Evolutionary conservation across 306 rosid genomes (phyloP).

Genomic region (Corylus avellana): DNA sequence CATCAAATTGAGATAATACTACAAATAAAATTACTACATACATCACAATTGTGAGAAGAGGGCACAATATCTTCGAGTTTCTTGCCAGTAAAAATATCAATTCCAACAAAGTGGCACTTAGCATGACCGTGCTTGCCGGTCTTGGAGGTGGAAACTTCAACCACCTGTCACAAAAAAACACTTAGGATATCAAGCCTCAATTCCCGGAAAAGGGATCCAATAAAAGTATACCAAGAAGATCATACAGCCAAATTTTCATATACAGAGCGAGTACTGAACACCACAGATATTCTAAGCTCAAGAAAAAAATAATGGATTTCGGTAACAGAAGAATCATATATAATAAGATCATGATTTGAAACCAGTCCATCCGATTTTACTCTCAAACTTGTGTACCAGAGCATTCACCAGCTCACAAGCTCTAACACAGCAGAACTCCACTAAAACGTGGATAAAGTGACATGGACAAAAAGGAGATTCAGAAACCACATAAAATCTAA

Average conservation of each 20-base stretch:
- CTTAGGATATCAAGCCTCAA: neutral
- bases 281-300: neutral
- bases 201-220: neutral
- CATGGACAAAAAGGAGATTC: too few species aligned
- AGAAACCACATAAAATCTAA: too few species aligned
- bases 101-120: conserved; percentile 75
- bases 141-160: conserved; percentile 48
- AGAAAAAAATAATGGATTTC: neutral
- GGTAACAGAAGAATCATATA: too few species aligned
- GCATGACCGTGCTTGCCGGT: conserved; percentile 62
- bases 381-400: too few species aligned
- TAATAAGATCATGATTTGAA: too few species aligned
- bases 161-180: conserved; percentile 22
- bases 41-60: conserved; percentile 80
- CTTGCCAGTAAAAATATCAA: conserved; percentile 68
- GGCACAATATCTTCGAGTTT: conserved; percentile 78
- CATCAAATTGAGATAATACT: neutral
- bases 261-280: neutral
- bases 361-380: too few species aligned
- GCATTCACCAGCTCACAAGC: too few species aligned
- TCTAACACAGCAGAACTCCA: too few species aligned
- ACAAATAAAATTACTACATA: conserved; percentile 16
- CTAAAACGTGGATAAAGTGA: too few species aligned
- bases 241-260: neutral
- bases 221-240: neutral